Conservation (phyloP, 441 rosid genomes). For the Erysimum pusillum region DNA sequence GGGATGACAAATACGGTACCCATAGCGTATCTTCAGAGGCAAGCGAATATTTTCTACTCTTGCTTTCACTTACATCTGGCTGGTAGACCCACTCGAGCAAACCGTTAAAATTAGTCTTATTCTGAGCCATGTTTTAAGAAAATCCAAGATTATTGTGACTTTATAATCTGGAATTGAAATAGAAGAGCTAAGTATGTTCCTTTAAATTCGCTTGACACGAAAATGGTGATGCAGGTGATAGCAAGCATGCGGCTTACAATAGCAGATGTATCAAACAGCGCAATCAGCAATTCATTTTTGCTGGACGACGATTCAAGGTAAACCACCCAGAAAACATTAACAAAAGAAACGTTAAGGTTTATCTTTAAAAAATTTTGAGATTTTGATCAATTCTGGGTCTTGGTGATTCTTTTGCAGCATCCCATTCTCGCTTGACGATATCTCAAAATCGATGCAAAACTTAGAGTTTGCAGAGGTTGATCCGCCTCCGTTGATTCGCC, state of each 20-base stretch:
- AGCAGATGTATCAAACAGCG: slow-evolving; percentile 56
- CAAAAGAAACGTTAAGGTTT: slow-evolving; percentile 17
- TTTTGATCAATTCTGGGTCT: slow-evolving; percentile 6
- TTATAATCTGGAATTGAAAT: background rate
- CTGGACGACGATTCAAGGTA: slow-evolving; percentile 79
- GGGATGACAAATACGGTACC: slow-evolving; percentile 78
- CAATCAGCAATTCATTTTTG: slow-evolving; percentile 63
- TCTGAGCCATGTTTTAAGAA: slow-evolving; percentile 15
- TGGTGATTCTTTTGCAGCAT: slow-evolving; percentile 57
- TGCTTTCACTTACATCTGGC: slow-evolving; percentile 12
- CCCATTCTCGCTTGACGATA: slow-evolving; percentile 71
- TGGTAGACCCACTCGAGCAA: slow-evolving; percentile 2
- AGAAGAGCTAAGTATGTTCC: slow-evolving; percentile 3
- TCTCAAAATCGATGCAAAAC: slow-evolving; percentile 62
- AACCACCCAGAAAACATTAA: background rate
- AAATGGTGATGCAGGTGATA: slow-evolving; percentile 56
- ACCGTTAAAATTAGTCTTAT: background rate
- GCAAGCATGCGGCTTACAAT: slow-evolving; percentile 58
- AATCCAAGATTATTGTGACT: background rate
- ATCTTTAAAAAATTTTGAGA: background rate
- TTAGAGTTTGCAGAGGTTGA: slow-evolving; percentile 66
- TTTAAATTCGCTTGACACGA: slow-evolving; percentile 14
- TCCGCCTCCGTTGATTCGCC: slow-evolving; percentile 67
- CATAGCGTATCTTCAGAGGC: slow-evolving; percentile 73
- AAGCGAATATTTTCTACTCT: slow-evolving; percentile 34